A percentile compares a stretch with the other conserved stretches of the same genome.
These are phyloP conservation scores for Gynochthodes officinalis DNA, from an alignment of 257 asterid species.

Conservation along the genomic window DNA sequence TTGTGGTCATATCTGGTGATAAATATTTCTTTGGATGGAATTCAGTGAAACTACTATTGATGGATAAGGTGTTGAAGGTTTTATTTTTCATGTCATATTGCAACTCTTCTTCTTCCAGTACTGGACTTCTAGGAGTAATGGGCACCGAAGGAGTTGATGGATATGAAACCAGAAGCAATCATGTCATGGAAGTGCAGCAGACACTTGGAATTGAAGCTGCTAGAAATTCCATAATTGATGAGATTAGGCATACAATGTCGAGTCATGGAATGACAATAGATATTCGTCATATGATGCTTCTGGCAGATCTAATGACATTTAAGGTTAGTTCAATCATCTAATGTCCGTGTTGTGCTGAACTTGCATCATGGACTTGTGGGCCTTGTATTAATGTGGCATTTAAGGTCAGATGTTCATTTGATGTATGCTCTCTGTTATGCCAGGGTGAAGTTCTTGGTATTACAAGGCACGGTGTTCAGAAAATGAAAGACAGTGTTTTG, in stretches of 20 bases:
- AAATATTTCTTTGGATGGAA: too few relatives aligned
- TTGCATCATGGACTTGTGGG: not conserved
- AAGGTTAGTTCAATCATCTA: slow-evolving; percentile 45
- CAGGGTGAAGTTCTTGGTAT: slow-evolving; percentile 97
- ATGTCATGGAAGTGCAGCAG: slow-evolving; percentile 61
- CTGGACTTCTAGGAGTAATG: slow-evolving; percentile 84
- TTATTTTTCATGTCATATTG: not conserved
- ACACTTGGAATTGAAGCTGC: slow-evolving; percentile 97
- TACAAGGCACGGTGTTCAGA: slow-evolving; percentile 77
- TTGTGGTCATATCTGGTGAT: not conserved
- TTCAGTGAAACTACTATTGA: not conserved
- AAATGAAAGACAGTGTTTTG: slow-evolving; percentile 83
- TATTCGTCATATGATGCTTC: slow-evolving; percentile 95
- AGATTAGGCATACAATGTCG: slow-evolving; percentile 72
- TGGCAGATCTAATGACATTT: slow-evolving; percentile 89
- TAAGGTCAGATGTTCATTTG: slow-evolving; percentile 1
- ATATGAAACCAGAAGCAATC: slow-evolving; percentile 56
- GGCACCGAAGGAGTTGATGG: slow-evolving; percentile 89
- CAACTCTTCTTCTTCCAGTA: slow-evolving; percentile 42
- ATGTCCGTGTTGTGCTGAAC: not conserved
- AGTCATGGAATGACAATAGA: slow-evolving; percentile 88
- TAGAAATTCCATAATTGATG: slow-evolving; percentile 61
- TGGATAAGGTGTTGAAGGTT: not conserved
- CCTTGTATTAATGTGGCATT: not conserved
- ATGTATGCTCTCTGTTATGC: not conserved